Base-by-base conservation (phyloP, 164 flowering plant genomes). In the Stephania cephalantha region DNA sequence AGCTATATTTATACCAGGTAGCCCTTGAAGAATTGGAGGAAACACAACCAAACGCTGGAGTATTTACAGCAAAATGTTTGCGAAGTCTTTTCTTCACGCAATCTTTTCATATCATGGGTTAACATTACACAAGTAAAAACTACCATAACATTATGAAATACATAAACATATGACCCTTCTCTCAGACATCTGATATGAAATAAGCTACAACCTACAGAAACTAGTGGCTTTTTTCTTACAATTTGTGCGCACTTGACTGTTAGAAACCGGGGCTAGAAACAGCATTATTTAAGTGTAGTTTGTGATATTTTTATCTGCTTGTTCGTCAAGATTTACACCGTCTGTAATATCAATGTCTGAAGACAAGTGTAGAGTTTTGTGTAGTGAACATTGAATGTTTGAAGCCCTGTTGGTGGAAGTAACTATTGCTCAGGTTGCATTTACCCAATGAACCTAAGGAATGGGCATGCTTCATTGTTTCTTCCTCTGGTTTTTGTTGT, bases 1-100 rank as follows among this genome's bases (percentile, higher is more conserved):
- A 76, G 82, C 72, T 79, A 35, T 58, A 71, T 88, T 35, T 86
- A 74, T 79, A 66, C 85, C 9, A 83, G 80, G 77, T 85, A 42
- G 71, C 66, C 7, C 53, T 48, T 50, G 15, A 71, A 7, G 7
- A 3, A 42, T 25, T 1, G 73, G 20, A 50, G 73, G 63, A 7
- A 20, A 29, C 35, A 7, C 48, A n/a, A 64, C 12, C 9, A 20
- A 20, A 64, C 30, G 12, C 29, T 0, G 29, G 2, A 64, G 11
- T 11, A 64, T 2, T 64, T 20, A 11, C 25, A 1, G 30, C 68
- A 22, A 64, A 64, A 64, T 4, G 31, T 7, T 64, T 25, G 68
- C 7, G 25, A 20, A 55, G 13, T 11, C 18, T 55, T 15, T 55
- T 15, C 11, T 15, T 12, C 17, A 1, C 11, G 63, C 18, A 55